phyloP scores from a whole-genome alignment of 257 asterid species.

The Salvia hispanica region DNA sequence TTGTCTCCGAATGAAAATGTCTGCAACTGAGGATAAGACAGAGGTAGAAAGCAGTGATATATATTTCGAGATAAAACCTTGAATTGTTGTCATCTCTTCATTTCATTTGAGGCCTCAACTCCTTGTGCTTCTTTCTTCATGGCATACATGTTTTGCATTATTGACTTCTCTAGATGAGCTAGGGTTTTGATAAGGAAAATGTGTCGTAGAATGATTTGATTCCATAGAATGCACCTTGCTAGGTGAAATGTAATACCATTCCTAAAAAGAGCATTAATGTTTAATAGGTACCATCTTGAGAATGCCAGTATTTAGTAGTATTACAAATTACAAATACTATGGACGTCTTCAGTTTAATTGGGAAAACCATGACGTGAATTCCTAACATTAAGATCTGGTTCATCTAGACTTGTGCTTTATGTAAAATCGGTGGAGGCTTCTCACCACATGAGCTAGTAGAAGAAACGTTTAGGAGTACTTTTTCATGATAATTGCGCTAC shows the following conservation, averaged over 20 bases:
- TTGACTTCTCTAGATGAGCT: neutral
- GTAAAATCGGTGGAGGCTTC: neutral
- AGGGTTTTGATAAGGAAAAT: neutral
- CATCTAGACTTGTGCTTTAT: neutral
- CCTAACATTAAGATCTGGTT: neutral
- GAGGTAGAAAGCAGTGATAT: neutral
- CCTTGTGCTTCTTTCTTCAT: neutral
- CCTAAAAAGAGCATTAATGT: neutral
- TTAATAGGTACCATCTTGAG: neutral
- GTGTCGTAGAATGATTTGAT: neutral
- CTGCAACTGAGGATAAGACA: neutral
- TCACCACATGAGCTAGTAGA: neutral
- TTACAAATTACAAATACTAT: neutral
- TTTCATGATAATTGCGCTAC: slow-evolving; percentile 14
- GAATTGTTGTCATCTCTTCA: neutral
- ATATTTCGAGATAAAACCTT: neutral
- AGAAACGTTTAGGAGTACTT: neutral
- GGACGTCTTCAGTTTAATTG: neutral
- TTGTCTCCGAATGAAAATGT: slow-evolving; percentile 14
- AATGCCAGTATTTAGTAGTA: neutral
- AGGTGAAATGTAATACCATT: neutral
- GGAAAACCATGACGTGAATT: neutral
- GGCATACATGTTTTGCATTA: neutral
- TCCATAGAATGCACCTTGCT: neutral
- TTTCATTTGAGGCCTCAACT: neutral